Evolutionary conservation across 2,329 filamentous ascomycete genomes (phyloP).

Genomic region (Curvularia sp.): DNA sequence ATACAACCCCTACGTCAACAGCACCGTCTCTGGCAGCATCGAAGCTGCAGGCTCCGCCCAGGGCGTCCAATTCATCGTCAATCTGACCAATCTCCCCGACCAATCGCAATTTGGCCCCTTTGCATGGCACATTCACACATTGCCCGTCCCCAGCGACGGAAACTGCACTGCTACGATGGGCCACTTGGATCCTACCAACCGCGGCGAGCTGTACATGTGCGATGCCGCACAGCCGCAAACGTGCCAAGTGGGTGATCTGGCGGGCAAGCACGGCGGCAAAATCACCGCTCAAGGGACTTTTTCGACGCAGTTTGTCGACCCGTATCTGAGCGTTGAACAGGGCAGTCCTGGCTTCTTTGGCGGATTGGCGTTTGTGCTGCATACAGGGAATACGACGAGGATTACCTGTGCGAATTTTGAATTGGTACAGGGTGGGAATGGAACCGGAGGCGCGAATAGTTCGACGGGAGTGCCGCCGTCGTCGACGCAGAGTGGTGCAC

Average conservation of each 20-base stretch:
- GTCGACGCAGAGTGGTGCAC: conserved; percentile 17
- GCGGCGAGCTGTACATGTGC: conserved; percentile 45
- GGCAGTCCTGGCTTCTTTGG: conserved; percentile 57
- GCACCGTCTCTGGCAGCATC: conserved; percentile 40
- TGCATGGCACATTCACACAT: conserved; percentile 51
- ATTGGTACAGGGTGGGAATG: conserved; percentile 16
- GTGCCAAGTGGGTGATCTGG: conserved; percentile 53
- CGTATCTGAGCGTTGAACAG: conserved; percentile 56
- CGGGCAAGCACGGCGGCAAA: conserved; percentile 52
- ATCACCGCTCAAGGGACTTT: conserved; percentile 40
- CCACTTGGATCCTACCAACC: conserved; percentile 50
- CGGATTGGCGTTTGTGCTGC: conserved; percentile 60
- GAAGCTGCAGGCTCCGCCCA: conserved; percentile 37
- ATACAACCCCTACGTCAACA: conserved; percentile 33
- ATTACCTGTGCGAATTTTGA: conserved; percentile 64
- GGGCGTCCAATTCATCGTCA: conserved; percentile 50
- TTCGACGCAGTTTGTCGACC: conserved; percentile 52
- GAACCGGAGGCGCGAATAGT: conserved; percentile 11
- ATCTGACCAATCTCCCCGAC: conserved; percentile 48
- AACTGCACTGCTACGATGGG: conserved; percentile 49
- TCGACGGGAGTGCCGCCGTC: conserved; percentile 7
- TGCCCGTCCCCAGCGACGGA: conserved; percentile 45
- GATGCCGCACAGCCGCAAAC: conserved; percentile 38
- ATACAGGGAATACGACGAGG: conserved; percentile 58
- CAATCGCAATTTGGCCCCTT: conserved; percentile 31